Percentiles rank a stretch among this genome's conserved stretches.
These are phyloP conservation scores for Pueraria montana DNA, from an alignment of 306 rosid genomes.

Conservation along the genomic window DNA sequence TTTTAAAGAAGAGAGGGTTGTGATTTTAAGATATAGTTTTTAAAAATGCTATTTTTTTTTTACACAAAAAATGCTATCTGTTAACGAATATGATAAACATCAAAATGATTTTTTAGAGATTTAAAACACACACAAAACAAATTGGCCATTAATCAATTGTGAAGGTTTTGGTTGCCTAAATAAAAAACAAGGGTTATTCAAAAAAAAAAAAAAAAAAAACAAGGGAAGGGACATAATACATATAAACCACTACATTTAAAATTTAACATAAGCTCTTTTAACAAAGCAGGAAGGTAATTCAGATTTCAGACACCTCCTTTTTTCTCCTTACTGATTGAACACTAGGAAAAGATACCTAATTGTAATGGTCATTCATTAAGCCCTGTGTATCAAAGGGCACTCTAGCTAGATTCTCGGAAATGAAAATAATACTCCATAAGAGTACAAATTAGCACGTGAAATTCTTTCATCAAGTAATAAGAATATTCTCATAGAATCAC, in stretches of 20 bases:
- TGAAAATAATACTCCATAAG: background rate
- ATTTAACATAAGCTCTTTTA: slow-evolving; percentile 18
- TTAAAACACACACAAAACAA: background rate
- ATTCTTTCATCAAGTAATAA: slow-evolving; percentile 20
- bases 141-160: background rate
- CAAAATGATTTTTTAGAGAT: background rate
- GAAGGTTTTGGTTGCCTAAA: slow-evolving; percentile 20
- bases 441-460: background rate
- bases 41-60: background rate
- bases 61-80: background rate
- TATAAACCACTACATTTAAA: slow-evolving; percentile 9
- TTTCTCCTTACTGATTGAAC: background rate
- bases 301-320: background rate
- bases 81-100: background rate
- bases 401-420: background rate
- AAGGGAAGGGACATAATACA: background rate
- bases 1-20: too few species aligned
- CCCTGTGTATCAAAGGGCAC: background rate
- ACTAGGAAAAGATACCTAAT: background rate
- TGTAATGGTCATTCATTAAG: slow-evolving; percentile 7
- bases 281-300: background rate
- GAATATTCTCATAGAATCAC: background rate
- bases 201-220: too few species aligned
- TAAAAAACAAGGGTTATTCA: too few species aligned
- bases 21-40: background rate